These are phyloP conservation scores for Helotiales sp. DNA, from an alignment of 2,329 filamentous ascomycete species.

Conservation along the genomic window DNA sequence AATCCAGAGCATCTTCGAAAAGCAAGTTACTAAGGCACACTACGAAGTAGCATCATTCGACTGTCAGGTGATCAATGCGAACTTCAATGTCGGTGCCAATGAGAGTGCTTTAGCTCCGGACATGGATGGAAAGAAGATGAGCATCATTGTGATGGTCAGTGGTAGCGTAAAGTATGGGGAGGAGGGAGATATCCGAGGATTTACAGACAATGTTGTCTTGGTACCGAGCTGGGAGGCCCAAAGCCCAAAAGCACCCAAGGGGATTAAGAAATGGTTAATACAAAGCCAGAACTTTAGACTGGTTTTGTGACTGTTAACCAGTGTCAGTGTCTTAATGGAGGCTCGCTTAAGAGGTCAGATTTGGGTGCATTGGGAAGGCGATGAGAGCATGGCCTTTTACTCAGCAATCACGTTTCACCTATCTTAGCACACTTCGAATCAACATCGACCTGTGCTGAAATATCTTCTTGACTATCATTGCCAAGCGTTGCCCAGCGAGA, in stretches of 20 bases:
- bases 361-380: too few relatives aligned
- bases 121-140: conserved; percentile 60
- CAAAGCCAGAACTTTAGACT: conserved; percentile 70
- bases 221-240: conserved; percentile 71
- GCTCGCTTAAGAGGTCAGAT: too few relatives aligned
- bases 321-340: too few relatives aligned
- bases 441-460: too few relatives aligned
- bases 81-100: conserved; percentile 59
- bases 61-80: conserved; percentile 73
- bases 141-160: conserved; percentile 71
- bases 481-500: too few relatives aligned
- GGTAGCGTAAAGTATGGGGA: conserved; percentile 66
- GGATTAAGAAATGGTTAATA: conserved; percentile 62
- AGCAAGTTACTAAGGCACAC: conserved; percentile 57
- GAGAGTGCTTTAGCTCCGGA: conserved; percentile 42
- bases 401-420: too few relatives aligned
- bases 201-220: conserved; percentile 79
- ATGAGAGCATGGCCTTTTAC: too few relatives aligned
- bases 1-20: conserved; percentile 68
- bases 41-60: conserved; percentile 79
- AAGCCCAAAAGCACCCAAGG: conserved; percentile 52
- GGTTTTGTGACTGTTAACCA: background rate
- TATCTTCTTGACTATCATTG: too few relatives aligned
- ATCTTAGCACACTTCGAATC: too few relatives aligned
- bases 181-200: conserved; percentile 65